A percentile compares a stretch with the other conserved stretches of the same genome.
Evolutionary conservation across 441 rosid species (phyloP).

Genomic region (Breynia disticha): DNA sequence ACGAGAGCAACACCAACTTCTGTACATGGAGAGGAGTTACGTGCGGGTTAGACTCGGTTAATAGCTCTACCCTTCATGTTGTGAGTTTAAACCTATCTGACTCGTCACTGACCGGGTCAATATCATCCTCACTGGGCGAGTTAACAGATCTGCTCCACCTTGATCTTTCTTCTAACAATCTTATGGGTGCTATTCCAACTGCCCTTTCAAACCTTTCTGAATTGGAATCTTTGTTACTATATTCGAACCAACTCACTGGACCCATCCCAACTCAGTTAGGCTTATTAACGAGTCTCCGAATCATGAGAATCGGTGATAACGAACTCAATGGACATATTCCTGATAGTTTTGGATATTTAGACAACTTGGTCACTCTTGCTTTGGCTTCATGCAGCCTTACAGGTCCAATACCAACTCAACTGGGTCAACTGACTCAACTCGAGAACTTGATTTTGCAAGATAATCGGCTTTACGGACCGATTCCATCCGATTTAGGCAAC

Average conservation of each 20-base stretch:
- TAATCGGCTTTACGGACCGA: constrained; percentile 51
- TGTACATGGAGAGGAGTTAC: constrained; percentile 64
- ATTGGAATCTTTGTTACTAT: constrained; percentile 63
- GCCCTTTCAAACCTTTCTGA: constrained; percentile 59
- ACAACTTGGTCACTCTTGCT: constrained; percentile 40
- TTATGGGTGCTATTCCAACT: constrained; percentile 75
- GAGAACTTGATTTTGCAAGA: constrained; percentile 44
- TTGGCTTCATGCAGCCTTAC: constrained; percentile 67
- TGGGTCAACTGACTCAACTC: constrained; percentile 37
- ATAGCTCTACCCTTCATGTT: constrained; percentile 24
- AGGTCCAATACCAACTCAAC: constrained; percentile 51
- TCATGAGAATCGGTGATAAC: constrained; percentile 66
- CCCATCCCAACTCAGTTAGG: constrained; percentile 64
- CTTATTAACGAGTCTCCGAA: constrained; percentile 39
- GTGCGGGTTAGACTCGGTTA: constrained; percentile 32
- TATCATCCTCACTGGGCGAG: constrained; percentile 51
- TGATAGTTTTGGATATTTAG: constrained; percentile 41
- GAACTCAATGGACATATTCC: constrained; percentile 61
- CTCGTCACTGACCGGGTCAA: constrained; percentile 46
- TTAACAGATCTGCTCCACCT: constrained; percentile 63
- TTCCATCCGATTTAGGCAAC: constrained; percentile 60
- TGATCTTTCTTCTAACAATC: constrained; percentile 74
- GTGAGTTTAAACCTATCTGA: constrained; percentile 58
- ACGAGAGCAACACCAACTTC: constrained; percentile 30
- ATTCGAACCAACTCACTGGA: constrained; percentile 72